phyloP scores from a whole-genome alignment of 2,329 filamentous ascomycete species.

The Aureobasidium leucospermi region DNA sequence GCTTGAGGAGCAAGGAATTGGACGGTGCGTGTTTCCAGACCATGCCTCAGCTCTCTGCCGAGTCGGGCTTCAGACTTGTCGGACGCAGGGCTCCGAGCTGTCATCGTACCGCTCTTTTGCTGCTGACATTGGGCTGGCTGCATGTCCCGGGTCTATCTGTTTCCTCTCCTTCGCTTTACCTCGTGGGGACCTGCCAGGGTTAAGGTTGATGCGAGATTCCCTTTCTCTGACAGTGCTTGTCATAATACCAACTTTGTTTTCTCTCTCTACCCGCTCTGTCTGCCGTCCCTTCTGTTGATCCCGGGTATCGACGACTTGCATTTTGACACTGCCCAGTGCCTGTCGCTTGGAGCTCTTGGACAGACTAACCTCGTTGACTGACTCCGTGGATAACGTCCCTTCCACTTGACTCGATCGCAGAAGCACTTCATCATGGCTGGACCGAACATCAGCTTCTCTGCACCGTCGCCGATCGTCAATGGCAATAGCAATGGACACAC shows the following conservation, averaged over 20 bases:
- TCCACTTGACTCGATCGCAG: not conserved
- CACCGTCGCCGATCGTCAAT: not conserved
- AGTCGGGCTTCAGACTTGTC: not conserved
- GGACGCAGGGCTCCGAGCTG: not conserved
- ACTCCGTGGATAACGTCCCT: not conserved
- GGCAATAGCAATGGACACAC: not conserved
- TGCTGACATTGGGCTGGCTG: slow-evolving; percentile 4
- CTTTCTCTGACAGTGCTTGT: slow-evolving; percentile 6
- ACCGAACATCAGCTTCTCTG: slow-evolving; percentile 3
- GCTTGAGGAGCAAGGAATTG: not conserved
- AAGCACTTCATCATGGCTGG: not conserved
- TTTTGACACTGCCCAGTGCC: not conserved
- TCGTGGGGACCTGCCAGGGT: not conserved
- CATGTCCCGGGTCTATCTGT: not conserved
- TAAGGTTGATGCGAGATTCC: slow-evolving; percentile 6
- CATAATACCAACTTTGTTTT: not conserved
- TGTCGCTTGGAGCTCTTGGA: not conserved
- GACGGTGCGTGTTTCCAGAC: not conserved
- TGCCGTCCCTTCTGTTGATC: not conserved
- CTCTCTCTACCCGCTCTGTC: not conserved
- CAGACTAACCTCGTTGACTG: not conserved
- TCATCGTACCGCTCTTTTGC: not conserved
- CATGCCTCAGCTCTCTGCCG: not conserved
- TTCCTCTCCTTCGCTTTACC: not conserved
- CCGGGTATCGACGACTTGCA: not conserved